A percentile compares a stretch with the other conserved stretches of the same genome.
Evolutionary conservation across 2,329 filamentous ascomycete species (phyloP).

Genomic region (Trichophyton verrucosum): DNA sequence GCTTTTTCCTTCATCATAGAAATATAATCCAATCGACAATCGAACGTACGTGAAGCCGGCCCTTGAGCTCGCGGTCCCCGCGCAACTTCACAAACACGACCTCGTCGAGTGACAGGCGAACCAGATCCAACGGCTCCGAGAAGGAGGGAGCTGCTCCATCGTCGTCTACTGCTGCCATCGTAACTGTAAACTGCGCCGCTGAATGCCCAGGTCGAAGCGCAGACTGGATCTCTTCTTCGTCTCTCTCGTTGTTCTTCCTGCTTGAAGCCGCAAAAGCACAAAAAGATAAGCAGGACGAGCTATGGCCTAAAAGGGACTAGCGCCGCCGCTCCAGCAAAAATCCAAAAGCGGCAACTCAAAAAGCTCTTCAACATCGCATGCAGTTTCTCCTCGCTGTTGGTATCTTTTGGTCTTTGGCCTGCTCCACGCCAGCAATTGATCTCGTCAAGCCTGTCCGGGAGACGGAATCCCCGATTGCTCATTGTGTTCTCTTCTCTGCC

Average conservation of each 20-base stretch:
- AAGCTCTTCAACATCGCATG: neutral
- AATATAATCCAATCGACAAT: neutral
- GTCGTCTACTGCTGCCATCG: slow-evolving; percentile 68
- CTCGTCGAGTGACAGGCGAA: slow-evolving; percentile 87
- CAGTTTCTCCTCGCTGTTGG: neutral
- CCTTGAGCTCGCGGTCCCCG: slow-evolving; percentile 90
- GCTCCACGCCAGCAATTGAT: neutral
- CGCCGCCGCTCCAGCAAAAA: neutral
- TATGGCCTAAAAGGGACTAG: slow-evolving; percentile 17
- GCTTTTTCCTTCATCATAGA: neutral
- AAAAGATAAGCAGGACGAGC: neutral
- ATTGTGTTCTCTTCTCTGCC: neutral
- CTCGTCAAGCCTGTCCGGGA: neutral
- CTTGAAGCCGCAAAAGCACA: neutral
- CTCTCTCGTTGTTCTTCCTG: neutral
- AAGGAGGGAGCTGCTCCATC: slow-evolving; percentile 57
- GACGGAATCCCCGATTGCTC: neutral
- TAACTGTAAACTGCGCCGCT: neutral
- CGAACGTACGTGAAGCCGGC: slow-evolving; percentile 70
- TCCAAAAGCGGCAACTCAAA: slow-evolving; percentile 1
- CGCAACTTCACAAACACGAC: slow-evolving; percentile 94
- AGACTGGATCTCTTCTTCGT: neutral
- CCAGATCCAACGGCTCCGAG: slow-evolving; percentile 87
- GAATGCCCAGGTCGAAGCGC: neutral
- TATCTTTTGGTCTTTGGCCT: neutral